Base-by-base conservation (phyloP, 225 moss, liverwort and hornwort genomes). In the Polytrichum commune region DNA sequence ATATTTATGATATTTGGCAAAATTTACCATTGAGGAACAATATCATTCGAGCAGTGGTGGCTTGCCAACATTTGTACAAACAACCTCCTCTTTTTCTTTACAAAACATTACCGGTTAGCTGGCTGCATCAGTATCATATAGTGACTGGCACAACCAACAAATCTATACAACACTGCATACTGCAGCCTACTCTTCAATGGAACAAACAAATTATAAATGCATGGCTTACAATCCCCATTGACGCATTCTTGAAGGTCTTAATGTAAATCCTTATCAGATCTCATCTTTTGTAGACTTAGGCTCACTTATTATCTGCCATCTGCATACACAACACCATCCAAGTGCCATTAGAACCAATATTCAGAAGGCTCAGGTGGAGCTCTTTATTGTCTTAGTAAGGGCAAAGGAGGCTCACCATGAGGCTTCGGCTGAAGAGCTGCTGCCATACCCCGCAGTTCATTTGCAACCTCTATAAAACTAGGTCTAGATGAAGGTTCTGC, bases 401-500 rank as follows among this genome's bases (percentile, higher is more conserved):
- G 1, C 13, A 65, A 10, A 24, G 82, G 79, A 60, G 56, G 75
- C 69, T 75, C 69, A 78, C 81, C 87, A 73, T 93, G 89, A 65
- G 83, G 24, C 86, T 94, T 97, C 1, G 92, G 93, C 76, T 88
- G 90, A 28, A 88, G 70, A 75, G 86, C 82, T 63, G 88, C 89
- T 76, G 96, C 89, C 96, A 97, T 97, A 32, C 82, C 78, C 74
- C 96, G 89, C 35, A 97, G 68, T 64, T 97, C 96, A 78, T 83
- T 86, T 46, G 96, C 96, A 63, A 97, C 68, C 63, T 89, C 93
- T 32, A 89, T 88, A 72, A 97, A 97, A 24, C 85, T 90, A 35
- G 96, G 96, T 69, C 96, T 92, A 19, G 33, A 78, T 9, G 78
- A 7, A 38, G 93, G 88, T n/a, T 97, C 96, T 66, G 89, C 90